Conservation (phyloP, 208 protist species). For the Trypanosoma conorhini region DNA sequence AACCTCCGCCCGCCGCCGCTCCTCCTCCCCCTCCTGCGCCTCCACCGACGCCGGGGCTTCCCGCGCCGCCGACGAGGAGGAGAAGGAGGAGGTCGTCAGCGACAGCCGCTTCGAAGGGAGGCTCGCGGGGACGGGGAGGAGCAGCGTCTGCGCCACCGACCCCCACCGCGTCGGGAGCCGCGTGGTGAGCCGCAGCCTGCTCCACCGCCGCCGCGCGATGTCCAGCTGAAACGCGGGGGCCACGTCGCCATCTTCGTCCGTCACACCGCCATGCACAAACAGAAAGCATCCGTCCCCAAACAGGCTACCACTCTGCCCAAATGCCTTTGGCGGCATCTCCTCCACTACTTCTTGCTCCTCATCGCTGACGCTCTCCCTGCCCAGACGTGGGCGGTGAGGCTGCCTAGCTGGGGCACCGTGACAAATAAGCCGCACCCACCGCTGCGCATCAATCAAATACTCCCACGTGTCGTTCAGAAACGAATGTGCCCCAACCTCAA, state of each 20-base stretch:
- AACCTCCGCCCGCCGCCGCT: slow-evolving; percentile 38
- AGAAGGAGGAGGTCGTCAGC: not conserved
- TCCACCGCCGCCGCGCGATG: slow-evolving; percentile 38
- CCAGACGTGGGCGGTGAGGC: not conserved
- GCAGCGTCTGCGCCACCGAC: slow-evolving; percentile 43
- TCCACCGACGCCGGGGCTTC: not conserved
- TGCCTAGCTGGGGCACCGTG: slow-evolving; percentile 1
- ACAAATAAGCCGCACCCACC: slow-evolving; percentile 46
- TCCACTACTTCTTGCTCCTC: not conserved
- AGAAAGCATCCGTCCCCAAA: slow-evolving; percentile 35
- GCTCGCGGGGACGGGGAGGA: slow-evolving; percentile 22
- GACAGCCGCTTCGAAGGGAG: not conserved
- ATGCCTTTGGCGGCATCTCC: slow-evolving; percentile 46
- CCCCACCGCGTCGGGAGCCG: slow-evolving; percentile 43
- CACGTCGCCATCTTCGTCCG: slow-evolving; percentile 16
- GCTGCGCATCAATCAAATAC: slow-evolving; percentile 34
- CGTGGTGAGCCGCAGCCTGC: slow-evolving; percentile 23
- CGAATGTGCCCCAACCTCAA: slow-evolving; percentile 27
- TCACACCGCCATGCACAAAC: slow-evolving; percentile 51
- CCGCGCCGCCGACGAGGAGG: not conserved
- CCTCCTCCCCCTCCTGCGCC: not conserved
- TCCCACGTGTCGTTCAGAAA: slow-evolving; percentile 68
- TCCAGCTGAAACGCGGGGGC: slow-evolving; percentile 41
- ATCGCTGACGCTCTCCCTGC: not conserved
- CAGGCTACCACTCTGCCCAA: slow-evolving; percentile 51